Conservation (phyloP, 495 filamentous ascomycete species). For the Hypoxylon perforatum region DNA sequence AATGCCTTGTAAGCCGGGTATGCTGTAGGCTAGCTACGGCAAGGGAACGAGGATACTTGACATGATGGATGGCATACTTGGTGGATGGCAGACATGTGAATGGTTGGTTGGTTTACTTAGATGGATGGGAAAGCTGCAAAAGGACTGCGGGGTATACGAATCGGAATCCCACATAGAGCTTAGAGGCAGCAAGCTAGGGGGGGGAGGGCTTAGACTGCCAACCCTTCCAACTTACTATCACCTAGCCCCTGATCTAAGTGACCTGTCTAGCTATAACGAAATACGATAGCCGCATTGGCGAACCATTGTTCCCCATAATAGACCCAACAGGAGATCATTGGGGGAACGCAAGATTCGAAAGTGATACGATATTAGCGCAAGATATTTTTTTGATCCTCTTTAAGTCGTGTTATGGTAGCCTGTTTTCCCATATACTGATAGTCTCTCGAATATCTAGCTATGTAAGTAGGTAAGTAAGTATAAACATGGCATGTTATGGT, state of each 20-base stretch:
- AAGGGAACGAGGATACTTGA: no score
- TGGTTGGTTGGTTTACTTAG: background rate
- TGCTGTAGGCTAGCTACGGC: no score
- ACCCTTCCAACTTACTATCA: constrained; percentile 5
- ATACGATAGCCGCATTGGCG: background rate
- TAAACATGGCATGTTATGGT: no score
- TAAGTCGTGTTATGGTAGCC: background rate
- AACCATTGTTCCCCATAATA: background rate
- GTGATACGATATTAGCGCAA: background rate
- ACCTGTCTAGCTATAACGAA: background rate
- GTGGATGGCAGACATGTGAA: no score
- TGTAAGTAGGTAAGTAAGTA: no score
- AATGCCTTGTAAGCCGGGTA: no score
- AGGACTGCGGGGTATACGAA: background rate
- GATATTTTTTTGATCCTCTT: background rate
- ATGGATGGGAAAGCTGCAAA: background rate
- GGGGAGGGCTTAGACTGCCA: background rate
- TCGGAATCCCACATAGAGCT: background rate
- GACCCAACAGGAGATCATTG: background rate
- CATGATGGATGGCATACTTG: no score
- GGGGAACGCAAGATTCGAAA: background rate
- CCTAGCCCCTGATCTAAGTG: constrained; percentile 9
- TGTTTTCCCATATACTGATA: background rate
- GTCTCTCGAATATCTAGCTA: background rate
- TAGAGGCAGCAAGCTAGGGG: background rate